Evolutionary conservation across 169 alveolate species (phyloP), one percentile per base, ranked within the genome.

Genomic region (Plasmodium vinckei): DNA sequence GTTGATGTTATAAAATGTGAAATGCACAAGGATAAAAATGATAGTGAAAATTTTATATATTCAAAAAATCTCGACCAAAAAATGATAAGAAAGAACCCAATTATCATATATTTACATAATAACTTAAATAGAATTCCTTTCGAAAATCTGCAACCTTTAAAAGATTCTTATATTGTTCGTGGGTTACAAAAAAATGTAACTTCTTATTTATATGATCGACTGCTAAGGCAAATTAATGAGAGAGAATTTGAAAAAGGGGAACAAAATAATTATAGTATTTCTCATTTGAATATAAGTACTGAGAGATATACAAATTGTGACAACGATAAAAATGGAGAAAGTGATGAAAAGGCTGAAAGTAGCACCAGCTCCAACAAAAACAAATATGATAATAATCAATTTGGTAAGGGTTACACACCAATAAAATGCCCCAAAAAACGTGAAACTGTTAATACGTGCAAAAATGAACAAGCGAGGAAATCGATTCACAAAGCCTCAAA

Each of bases 61-160:
- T 56, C 49, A 17, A 68, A 47, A 70, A 70, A 17, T 42, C 39
- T 86, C n/a, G 87, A 86, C 46, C n/a, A 60, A 15, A 44, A 51
- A 33, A 51, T 42, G n/a, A 21, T 57, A 47, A 86, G 91, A 42
- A 86, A 86, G 69, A 86, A 69, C 46, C 91, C 91, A 21, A 42
- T 86, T 46, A 44, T 86, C 44, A 33, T 86, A 19, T 86, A 86
- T 60, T 3, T 86, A 27, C 91, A 86, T 61, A 70, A 47, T 21
- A 86, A 86, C 44, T 71, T 86, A 25, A 86, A 71, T 69, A 86
- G 91, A 69, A 51, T 86, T 4, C 75, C 87, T 51, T 86, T 86
- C 59, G 91, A 86, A 60, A 86, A 86, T 33, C 25, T 86, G 10
- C 87, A 86, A 13, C 87, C 91, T 19, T 60, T 86, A 61, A 86